Conservation (phyloP, 352 stramenopile genomes). For the Pythium aphanidermatum region DNA sequence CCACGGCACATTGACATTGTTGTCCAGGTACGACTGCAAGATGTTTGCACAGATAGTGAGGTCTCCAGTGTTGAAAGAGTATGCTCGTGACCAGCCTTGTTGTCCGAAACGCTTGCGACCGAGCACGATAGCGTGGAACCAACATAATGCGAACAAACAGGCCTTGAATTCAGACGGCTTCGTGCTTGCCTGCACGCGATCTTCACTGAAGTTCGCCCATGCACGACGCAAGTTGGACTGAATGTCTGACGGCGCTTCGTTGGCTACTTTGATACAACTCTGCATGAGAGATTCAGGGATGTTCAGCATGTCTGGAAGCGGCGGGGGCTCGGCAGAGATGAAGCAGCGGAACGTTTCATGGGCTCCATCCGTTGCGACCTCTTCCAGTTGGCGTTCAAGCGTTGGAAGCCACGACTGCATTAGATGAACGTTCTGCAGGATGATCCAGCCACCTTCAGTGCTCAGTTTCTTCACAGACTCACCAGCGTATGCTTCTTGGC, state of each 20-base stretch:
- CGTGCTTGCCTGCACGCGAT: conserved; percentile 80
- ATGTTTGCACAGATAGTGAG: conserved; percentile 95
- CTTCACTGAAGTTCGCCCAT: conserved; percentile 93
- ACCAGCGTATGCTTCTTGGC: conserved; percentile 91
- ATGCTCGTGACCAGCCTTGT: conserved; percentile 92
- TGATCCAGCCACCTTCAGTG: conserved; percentile 92
- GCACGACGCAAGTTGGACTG: conserved; percentile 92
- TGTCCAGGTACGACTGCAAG: conserved; percentile 91
- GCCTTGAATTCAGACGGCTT: conserved; percentile 91
- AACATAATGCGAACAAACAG: conserved; percentile 93
- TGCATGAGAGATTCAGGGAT: conserved; percentile 96
- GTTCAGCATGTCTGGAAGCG: conserved; percentile 92
- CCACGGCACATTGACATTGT: conserved; percentile 89
- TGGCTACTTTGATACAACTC: conserved; percentile 94
- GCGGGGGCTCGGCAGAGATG: conserved; percentile 92
- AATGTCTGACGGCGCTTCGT: conserved; percentile 94
- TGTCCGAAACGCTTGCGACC: conserved; percentile 90
- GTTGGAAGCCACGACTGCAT: conserved; percentile 95
- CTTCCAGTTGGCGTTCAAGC: conserved; percentile 91
- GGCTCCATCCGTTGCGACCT: conserved; percentile 80
- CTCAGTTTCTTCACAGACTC: conserved; percentile 88
- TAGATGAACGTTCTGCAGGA: conserved; percentile 94
- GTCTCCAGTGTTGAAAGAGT: conserved; percentile 95
- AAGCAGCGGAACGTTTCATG: conserved; percentile 95
- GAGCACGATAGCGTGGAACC: conserved; percentile 95